These are phyloP conservation scores for Mycosarcoma mackinlayi DNA, from an alignment of 1,284 basidiomycete species.

Conservation along the genomic window DNA sequence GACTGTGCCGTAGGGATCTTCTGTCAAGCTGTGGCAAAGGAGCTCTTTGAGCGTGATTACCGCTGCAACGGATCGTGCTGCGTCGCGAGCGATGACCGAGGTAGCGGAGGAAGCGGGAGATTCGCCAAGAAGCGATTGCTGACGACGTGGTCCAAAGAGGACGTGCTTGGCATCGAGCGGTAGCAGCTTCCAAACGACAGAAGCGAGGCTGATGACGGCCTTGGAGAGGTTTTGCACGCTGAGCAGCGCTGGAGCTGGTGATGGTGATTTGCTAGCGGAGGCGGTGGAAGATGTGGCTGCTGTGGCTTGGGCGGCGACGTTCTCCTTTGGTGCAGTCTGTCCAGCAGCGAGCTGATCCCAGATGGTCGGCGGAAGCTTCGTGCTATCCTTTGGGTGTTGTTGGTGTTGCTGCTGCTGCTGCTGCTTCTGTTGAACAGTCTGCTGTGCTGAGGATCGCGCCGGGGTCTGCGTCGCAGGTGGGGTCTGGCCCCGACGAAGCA, in stretches of 20 bases:
- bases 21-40: conserved; percentile 46
- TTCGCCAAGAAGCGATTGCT: conserved; percentile 17
- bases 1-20: conserved; percentile 55
- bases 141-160: conserved; percentile 42
- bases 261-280: not conserved
- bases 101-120: conserved; percentile 16
- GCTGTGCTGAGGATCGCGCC: not conserved
- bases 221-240: conserved; percentile 7
- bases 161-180: conserved; percentile 56
- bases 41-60: conserved; percentile 33
- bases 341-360: conserved; percentile 46
- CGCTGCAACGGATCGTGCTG: conserved; percentile 22
- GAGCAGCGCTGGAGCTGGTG: conserved; percentile 4
- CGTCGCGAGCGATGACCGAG: conserved; percentile 20
- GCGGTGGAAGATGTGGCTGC: not conserved
- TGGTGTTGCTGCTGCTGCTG: conserved; percentile 23
- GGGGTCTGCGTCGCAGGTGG: not conserved
- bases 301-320: not conserved
- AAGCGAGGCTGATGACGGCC: not conserved
- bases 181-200: conserved; percentile 19
- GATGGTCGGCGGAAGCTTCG: conserved; percentile 18
- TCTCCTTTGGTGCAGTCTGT: conserved; percentile 13
- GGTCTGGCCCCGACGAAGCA: conserved; percentile 13
- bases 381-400: conserved; percentile 19
- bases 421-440: conserved; percentile 2